Percentiles rank a stretch among this genome's conserved stretches.
Conservation (phyloP, 2,329 filamentous ascomycete species). For the Teratosphaeria pseudoeucalypti region DNA sequence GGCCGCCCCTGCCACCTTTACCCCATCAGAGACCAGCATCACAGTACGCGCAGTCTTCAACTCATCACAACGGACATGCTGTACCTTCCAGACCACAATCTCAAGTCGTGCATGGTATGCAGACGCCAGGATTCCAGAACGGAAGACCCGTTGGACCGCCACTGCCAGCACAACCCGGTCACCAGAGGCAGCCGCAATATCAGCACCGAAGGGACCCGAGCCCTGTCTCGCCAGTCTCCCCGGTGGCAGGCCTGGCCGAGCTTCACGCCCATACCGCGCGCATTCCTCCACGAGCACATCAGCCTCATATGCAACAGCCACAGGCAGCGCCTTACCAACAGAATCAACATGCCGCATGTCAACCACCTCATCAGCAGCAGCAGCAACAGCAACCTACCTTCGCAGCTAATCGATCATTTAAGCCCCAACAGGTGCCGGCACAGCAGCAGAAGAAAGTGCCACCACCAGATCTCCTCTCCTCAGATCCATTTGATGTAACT, state of each 20-base stretch:
- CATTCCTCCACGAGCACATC: constrained; percentile 6
- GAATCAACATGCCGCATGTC: constrained; percentile 11
- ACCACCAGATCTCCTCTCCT: constrained; percentile 47
- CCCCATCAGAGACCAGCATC: constrained; percentile 14
- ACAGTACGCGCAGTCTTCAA: constrained; percentile 6
- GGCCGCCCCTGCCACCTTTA: constrained; percentile 27
- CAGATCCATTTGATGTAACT: constrained; percentile 49
- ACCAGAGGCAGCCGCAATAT: constrained; percentile 24
- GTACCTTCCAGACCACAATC: constrained; percentile 15
- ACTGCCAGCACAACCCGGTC: constrained; percentile 19
- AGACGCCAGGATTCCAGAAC: constrained; percentile 7
- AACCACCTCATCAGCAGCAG: neutral
- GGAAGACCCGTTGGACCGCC: constrained; percentile 24
- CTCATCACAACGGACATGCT: constrained; percentile 11
- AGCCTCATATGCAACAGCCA: constrained; percentile 3
- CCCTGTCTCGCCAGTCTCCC: constrained; percentile 24
- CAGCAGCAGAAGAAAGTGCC: constrained; percentile 19
- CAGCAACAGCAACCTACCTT: neutral
- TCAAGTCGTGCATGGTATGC: constrained; percentile 1
- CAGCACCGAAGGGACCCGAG: constrained; percentile 13
- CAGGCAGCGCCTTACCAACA: constrained; percentile 12
- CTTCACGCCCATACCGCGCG: constrained; percentile 4
- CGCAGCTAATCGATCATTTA: constrained; percentile 15
- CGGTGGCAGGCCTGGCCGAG: constrained; percentile 13
- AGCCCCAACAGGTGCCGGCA: constrained; percentile 17